phyloP scores from a whole-genome alignment of 129 eudicot species.

The Pseudognaphalium luteoalbum region DNA sequence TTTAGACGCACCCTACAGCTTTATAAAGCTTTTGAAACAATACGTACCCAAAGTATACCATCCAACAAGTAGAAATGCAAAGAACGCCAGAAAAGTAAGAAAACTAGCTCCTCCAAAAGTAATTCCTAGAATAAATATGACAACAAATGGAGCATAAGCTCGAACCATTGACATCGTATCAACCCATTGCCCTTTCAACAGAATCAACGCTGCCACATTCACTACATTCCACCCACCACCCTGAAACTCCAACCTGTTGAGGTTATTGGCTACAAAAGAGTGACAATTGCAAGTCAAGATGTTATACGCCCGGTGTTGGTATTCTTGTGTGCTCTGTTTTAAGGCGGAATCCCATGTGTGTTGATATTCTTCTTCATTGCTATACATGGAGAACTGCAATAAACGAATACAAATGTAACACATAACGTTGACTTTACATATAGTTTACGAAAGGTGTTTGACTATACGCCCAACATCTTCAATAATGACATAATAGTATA shows the following conservation, averaged over 20 bases:
- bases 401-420: conserved; percentile 4
- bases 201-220: conserved; percentile 64
- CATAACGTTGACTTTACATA: neutral
- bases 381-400: conserved; percentile 26
- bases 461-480: neutral
- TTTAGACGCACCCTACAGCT: conserved; percentile 40
- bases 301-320: conserved; percentile 80
- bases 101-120: conserved; percentile 66
- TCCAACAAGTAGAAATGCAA: conserved; percentile 62
- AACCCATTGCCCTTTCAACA: conserved; percentile 78
- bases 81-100: conserved; percentile 60
- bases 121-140: conserved; percentile 60
- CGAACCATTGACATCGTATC: conserved; percentile 42
- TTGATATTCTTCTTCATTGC: conserved; percentile 39
- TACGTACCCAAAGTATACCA: conserved; percentile 91
- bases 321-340: conserved; percentile 74
- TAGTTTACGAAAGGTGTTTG: neutral
- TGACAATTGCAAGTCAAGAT: conserved; percentile 90
- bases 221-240: conserved; percentile 87
- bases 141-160: conserved; percentile 59
- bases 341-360: conserved; percentile 71
- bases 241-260: conserved; percentile 68
- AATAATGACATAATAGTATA: neutral
- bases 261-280: conserved; percentile 84
- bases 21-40: conserved; percentile 66